These are phyloP conservation scores for Chaetomium globosum DNA, from an alignment of 2,329 filamentous ascomycete species.

Conservation along the genomic window DNA sequence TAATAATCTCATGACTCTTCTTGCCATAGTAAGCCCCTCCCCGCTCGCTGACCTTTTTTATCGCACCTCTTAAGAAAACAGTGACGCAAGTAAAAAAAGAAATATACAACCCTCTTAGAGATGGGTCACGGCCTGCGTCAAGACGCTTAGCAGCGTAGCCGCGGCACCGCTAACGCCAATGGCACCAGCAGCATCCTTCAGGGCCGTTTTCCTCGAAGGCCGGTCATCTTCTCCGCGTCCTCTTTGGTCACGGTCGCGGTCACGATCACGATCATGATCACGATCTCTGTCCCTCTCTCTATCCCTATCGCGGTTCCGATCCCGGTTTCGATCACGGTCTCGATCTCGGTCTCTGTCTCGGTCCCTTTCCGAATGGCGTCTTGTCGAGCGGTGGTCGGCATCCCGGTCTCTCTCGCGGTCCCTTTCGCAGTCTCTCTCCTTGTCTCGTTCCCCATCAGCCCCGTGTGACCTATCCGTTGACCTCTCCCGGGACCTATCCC, in stretches of 20 bases:
- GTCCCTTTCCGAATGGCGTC: constrained; percentile 41
- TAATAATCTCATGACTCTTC: constrained; percentile 8
- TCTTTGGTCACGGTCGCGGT: constrained; percentile 19
- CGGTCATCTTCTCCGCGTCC: constrained; percentile 41
- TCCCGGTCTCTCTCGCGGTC: constrained; percentile 16
- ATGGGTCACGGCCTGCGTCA: constrained; percentile 57
- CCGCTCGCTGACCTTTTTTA: neutral
- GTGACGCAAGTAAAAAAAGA: neutral
- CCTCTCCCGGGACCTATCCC: constrained; percentile 7
- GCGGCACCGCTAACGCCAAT: constrained; percentile 64
- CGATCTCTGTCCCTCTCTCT: constrained; percentile 23
- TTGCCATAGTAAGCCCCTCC: neutral
- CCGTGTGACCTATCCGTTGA: constrained; percentile 1
- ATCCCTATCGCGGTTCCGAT: constrained; percentile 32
- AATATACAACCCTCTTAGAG: constrained; percentile 25
- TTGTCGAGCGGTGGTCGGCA: constrained; percentile 2
- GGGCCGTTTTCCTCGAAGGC: constrained; percentile 49
- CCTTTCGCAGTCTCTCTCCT: constrained; percentile 6
- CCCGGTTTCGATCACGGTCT: constrained; percentile 40
- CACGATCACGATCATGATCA: constrained; percentile 22
- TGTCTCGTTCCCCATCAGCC: neutral
- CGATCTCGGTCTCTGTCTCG: constrained; percentile 41
- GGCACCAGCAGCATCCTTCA: constrained; percentile 58
- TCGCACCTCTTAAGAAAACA: neutral
- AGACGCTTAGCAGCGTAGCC: constrained; percentile 59